Base-by-base conservation (phyloP, 192 early-diverging fungal genomes). In the Coemansia sp. region DNA sequence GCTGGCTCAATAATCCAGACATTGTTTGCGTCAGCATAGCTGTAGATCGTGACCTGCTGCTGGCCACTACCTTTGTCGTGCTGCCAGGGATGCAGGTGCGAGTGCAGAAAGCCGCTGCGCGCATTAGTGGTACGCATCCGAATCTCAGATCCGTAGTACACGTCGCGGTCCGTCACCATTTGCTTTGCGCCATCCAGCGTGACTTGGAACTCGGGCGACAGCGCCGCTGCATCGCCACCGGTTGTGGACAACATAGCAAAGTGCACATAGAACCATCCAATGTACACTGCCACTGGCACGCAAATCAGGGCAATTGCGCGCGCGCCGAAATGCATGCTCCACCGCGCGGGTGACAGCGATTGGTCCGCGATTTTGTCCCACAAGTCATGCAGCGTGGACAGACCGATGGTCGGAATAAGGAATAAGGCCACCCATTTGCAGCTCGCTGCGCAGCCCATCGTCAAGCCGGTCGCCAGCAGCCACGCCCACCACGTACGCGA, bases 371-470 rank as follows among this genome's bases (percentile, higher is more conserved):
- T 85, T 45, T 97, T 80, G 49, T 87, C 77, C 97, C 97, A 99
- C 26, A 98, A 78, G 49, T 97, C 93, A 22, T 85, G 77, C 49
- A 94, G 57, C 0, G 91, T 91, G 25, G 94, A 92, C 21, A 91
- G 76, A 5, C 95, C 95, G 56, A 99, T 83, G 16, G 89, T 80
- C 6, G 90, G 92, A 67, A 98, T 86, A 3, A 91, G 89, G 61
- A 99, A 94, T 43, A 98, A 77, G 2, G 95, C 97, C 9, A 97
- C 95, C 93, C 93, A 94, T 69, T 98, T 98, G 74, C 90, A 87
- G 65, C 96, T 90, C 7, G 82, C 73, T 4, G 87, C 82, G 35
- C 86, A 83, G 0, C 92, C 94, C 64, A 98, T 75, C 22, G 85
- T 84, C 6, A 87, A 65, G 16, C 97, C 97, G 0, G 96, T 96